Percentiles rank a stretch among this genome's conserved stretches.
These are phyloP conservation scores for Licmophora abbreviata DNA, from an alignment of 108 stramenopile genomes.

Conservation along the genomic window DNA sequence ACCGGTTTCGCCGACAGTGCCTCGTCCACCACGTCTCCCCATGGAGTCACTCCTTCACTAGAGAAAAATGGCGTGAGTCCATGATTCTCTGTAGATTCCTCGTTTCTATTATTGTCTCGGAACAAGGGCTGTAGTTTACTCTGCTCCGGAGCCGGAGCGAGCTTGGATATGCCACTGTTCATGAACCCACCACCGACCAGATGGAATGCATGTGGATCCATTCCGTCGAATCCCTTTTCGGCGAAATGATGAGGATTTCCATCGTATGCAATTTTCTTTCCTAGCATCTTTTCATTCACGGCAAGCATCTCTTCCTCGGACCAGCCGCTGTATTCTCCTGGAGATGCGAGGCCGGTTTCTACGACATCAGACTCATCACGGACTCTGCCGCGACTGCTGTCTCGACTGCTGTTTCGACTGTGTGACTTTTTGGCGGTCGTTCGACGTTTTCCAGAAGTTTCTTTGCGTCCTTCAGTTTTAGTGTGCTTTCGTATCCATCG, in stretches of 20 bases:
- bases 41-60: conserved; percentile 63
- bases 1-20: conserved; percentile 4
- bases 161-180: conserved; percentile 26
- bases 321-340: conserved; percentile 62
- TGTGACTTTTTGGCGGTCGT: conserved; percentile 5
- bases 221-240: conserved; percentile 56
- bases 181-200: conserved; percentile 80
- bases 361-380: conserved; percentile 38
- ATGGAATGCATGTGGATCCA: conserved; percentile 82
- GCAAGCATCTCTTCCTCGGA: conserved; percentile 83
- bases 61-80: conserved; percentile 76
- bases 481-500: conserved; percentile 46
- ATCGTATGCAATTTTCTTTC: conserved; percentile 66
- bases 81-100: conserved; percentile 6
- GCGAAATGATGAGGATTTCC: conserved; percentile 85
- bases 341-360: conserved; percentile 39
- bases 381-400: conserved; percentile 19
- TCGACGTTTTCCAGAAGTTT: conserved; percentile 10
- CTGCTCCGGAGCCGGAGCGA: conserved; percentile 24
- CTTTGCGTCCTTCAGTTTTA: conserved; percentile 8
- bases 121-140: conserved; percentile 31
- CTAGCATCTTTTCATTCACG: conserved; percentile 61
- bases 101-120: too few relatives aligned
- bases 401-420: background rate
- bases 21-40: conserved; percentile 58